phyloP scores from a whole-genome alignment of 108 stramenopile species.

The Stephanodiscus minutulus region DNA sequence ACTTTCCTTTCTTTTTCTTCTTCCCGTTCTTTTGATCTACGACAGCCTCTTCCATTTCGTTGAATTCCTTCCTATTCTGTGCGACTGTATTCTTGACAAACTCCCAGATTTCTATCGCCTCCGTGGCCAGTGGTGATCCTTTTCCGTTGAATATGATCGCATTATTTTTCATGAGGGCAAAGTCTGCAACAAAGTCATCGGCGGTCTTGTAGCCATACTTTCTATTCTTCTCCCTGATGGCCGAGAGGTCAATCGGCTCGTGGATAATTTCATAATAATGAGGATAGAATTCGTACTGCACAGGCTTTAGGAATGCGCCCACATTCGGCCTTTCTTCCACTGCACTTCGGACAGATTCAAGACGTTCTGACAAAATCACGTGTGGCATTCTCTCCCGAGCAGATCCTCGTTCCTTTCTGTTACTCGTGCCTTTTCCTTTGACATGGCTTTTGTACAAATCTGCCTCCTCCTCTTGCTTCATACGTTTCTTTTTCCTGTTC shows the following conservation, averaged over 20 bases:
- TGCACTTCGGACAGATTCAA: constrained; percentile 69
- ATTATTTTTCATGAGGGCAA: constrained; percentile 85
- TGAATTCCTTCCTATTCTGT: constrained; percentile 65
- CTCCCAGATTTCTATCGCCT: constrained; percentile 75
- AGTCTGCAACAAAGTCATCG: constrained; percentile 69
- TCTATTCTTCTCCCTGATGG: constrained; percentile 80
- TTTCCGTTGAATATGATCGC: constrained; percentile 85
- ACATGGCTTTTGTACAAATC: constrained; percentile 64
- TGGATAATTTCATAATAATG: constrained; percentile 81
- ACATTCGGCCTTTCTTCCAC: constrained; percentile 68
- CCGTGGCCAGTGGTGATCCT: constrained; percentile 54
- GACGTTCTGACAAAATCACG: constrained; percentile 77
- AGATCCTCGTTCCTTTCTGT: constrained; percentile 80
- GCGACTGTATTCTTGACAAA: constrained; percentile 65
- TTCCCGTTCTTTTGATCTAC: constrained; percentile 62
- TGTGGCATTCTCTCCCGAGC: constrained; percentile 82
- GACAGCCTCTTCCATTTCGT: constrained; percentile 75
- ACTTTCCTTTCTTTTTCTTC: constrained; percentile 38
- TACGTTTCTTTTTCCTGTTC: constrained; percentile 69
- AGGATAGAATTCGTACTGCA: constrained; percentile 55
- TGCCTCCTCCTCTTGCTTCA: constrained; percentile 71
- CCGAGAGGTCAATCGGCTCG: constrained; percentile 79
- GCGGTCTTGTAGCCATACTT: constrained; percentile 82
- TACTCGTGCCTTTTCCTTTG: constrained; percentile 70
- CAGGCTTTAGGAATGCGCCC: constrained; percentile 75